These are phyloP conservation scores for Trichophyton equinum DNA, from an alignment of 2,329 filamentous ascomycete species.

Conservation along the genomic window DNA sequence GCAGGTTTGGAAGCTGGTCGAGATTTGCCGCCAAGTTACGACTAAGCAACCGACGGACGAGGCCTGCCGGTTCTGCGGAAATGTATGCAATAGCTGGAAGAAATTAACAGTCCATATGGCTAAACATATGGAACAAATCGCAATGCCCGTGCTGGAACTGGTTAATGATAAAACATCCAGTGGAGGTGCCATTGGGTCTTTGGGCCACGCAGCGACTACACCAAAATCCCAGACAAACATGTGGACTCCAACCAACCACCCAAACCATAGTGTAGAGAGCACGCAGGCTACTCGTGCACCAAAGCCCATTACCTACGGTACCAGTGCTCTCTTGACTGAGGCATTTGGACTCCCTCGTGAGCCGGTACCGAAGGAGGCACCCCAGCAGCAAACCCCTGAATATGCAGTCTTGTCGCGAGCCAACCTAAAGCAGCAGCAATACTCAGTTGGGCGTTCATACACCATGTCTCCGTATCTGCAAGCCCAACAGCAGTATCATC, in stretches of 20 bases:
- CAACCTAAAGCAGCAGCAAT: slow-evolving; percentile 3
- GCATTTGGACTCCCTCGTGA: slow-evolving; percentile 2
- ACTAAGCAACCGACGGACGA: slow-evolving; percentile 55
- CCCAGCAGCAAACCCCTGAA: background rate
- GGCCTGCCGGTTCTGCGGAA: slow-evolving; percentile 77
- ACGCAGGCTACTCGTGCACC: background rate
- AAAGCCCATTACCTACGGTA: background rate
- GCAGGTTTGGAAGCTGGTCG: slow-evolving; percentile 63
- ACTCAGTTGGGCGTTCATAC: background rate
- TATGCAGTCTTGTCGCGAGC: background rate
- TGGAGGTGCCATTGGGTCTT: slow-evolving; percentile 41
- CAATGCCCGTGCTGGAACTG: slow-evolving; percentile 58
- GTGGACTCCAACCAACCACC: background rate
- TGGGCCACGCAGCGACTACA: background rate
- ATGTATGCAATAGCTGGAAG: slow-evolving; percentile 73
- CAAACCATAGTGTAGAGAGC: background rate
- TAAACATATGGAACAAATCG: slow-evolving; percentile 88
- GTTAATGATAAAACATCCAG: slow-evolving; percentile 33
- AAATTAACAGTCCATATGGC: slow-evolving; percentile 86
- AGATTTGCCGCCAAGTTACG: slow-evolving; percentile 63
- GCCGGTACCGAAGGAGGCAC: background rate
- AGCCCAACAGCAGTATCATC: background rate
- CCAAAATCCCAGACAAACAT: background rate
- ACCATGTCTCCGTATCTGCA: background rate
- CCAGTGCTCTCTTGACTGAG: background rate